Base-by-base conservation (phyloP, 2,329 filamentous ascomycete genomes). In the Talaromyces funiculosus region DNA sequence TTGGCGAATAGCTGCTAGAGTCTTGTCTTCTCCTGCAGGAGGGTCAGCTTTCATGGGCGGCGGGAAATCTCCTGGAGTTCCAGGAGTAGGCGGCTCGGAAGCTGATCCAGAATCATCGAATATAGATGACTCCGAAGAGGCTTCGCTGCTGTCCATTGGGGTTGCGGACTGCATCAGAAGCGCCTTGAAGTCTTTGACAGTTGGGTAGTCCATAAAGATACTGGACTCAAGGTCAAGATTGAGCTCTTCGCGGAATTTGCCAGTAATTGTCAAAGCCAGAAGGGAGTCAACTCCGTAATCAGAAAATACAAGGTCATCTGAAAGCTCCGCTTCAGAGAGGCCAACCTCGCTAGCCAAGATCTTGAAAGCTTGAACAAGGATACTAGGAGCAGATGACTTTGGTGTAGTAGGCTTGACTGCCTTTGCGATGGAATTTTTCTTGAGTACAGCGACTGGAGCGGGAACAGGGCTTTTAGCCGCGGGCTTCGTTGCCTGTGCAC, bases 121-220 rank as follows among this genome's bases (percentile, higher is more conserved):
- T 40, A 67, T 70, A 3, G 68, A 69, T 6, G 68, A 66, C 6
- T 71, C 71, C 69, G 53, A 68, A 63, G 62, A 64, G 0, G 69
- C 72, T 57, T 72, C 71, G 26, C 68, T 69, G 59, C 61, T 69
- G 22, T 73, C 71, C 22, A 67, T 67, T 12, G 75, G 69, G 22
- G 68, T 68, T 57, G 71, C 67, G n/a, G 57, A 56, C 47, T 73
- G 69, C 2, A 64, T 60, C 64, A 86, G 78, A 69, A 83, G 80
- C 63, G 79, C 79, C 75, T 85, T 63, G 16, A 63, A 61, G 18
- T 61, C 61, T 35, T 61, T 61, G 14, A 63, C 59, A 35, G 58
- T 63, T 8, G 61, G 58, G 20, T 49, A 29, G 10, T 63, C 61
- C 63, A 35, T 60, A 56, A 63, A 63, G 4, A 61, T 38, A 16